Evolutionary conservation across 1,284 basidiomycete genomes (phyloP).

Genomic region (Rhodotorula sp.): DNA sequence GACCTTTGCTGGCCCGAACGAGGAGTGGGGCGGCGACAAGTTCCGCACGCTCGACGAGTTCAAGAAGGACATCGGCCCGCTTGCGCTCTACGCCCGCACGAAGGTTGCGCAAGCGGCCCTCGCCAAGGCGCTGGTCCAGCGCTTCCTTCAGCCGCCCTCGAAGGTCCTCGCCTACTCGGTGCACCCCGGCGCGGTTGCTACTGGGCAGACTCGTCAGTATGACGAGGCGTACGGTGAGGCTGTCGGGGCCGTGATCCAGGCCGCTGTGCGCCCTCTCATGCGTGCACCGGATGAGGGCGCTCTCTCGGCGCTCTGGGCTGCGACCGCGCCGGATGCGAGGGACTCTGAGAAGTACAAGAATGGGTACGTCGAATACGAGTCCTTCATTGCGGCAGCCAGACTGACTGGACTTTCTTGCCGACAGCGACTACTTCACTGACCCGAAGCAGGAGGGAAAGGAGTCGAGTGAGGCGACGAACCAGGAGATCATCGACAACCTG

Average conservation of each 20-base stretch:
- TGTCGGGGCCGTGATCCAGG: slow-evolving; percentile 22
- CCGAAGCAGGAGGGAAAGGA: slow-evolving; percentile 25
- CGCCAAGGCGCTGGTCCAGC: slow-evolving; percentile 30
- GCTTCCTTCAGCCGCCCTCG: slow-evolving; percentile 18
- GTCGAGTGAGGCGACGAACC: slow-evolving; percentile 35
- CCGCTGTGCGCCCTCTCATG: slow-evolving; percentile 25
- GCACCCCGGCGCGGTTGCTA: slow-evolving; percentile 27
- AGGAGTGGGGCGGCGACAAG: slow-evolving; percentile 20
- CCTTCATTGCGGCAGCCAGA: neutral
- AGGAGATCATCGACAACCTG: slow-evolving; percentile 43
- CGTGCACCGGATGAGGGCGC: slow-evolving; percentile 27
- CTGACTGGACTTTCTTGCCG: too few species aligned
- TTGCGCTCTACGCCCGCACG: slow-evolving; percentile 23
- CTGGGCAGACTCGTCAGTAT: slow-evolving; percentile 40
- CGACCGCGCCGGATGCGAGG: slow-evolving; percentile 19
- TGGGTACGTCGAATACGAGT: slow-evolving; percentile 1
- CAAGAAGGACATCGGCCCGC: slow-evolving; percentile 12
- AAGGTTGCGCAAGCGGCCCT: slow-evolving; percentile 33
- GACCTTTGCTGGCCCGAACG: slow-evolving; percentile 27
- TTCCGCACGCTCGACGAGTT: slow-evolving; percentile 35
- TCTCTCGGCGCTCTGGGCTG: slow-evolving; percentile 34
- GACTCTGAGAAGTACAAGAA: slow-evolving; percentile 26
- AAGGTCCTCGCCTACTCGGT: slow-evolving; percentile 24
- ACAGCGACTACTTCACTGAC: slow-evolving; percentile 33
- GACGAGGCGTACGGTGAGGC: slow-evolving; percentile 38